Percentiles rank a stretch among this genome's conserved stretches.
Evolutionary conservation across 331 rosid genomes (phyloP).

Genomic region (Rosa hybrid): DNA sequence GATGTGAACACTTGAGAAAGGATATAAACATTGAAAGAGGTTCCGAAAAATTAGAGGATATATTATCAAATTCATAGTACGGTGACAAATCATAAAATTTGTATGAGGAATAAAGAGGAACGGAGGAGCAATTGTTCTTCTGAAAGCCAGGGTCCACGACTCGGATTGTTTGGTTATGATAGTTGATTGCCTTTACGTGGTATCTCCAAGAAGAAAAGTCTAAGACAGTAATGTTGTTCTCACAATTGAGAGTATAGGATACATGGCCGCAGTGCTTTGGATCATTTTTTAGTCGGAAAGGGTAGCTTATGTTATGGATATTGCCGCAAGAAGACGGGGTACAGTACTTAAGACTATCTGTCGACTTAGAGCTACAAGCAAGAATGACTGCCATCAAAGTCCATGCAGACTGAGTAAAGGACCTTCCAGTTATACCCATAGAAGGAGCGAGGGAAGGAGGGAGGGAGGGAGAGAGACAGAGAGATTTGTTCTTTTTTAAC

Average conservation of each 20-base stretch:
- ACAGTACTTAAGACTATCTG: neutral
- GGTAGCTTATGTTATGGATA: neutral
- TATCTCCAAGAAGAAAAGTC: too few species aligned
- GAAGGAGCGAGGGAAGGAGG: neutral
- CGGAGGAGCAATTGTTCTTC: slow-evolving; percentile 20
- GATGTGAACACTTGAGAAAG: neutral
- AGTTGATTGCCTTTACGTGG: slow-evolving; percentile 8
- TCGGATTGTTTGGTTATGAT: neutral
- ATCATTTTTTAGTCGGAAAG: slow-evolving; percentile 8
- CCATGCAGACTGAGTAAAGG: neutral
- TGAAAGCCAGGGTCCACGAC: slow-evolving; percentile 21
- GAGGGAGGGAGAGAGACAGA: neutral
- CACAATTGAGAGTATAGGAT: too few species aligned
- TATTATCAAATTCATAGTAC: too few species aligned
- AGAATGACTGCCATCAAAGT: neutral
- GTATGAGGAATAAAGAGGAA: neutral
- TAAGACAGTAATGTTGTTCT: too few species aligned
- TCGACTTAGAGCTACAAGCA: neutral
- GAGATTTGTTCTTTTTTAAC: too few species aligned
- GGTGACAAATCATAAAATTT: neutral
- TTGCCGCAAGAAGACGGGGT: slow-evolving; percentile 12
- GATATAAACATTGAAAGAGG: neutral
- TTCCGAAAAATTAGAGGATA: too few species aligned
- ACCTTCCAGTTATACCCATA: neutral
- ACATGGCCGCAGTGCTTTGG: neutral